Evolutionary conservation across 495 filamentous ascomycete genomes (phyloP).

Genomic region (Xylaria grammica): DNA sequence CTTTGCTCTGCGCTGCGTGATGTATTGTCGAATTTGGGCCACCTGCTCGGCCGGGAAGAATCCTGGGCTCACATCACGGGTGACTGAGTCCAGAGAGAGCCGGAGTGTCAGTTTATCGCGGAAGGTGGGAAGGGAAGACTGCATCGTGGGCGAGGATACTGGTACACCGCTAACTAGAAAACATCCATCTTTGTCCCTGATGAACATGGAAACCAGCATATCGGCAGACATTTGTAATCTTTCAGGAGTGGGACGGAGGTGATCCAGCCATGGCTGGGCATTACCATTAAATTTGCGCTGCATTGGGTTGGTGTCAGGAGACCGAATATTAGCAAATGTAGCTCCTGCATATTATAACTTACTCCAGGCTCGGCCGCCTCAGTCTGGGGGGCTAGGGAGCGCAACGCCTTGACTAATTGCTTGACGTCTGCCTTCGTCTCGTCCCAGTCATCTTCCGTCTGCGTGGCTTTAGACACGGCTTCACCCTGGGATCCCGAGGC

Average conservation of each 20-base stretch:
- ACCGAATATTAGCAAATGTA: too few species aligned
- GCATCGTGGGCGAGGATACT: neutral
- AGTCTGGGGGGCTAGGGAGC: neutral
- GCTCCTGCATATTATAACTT: neutral
- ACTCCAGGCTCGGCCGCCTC: neutral
- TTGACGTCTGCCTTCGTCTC: constrained; percentile 1
- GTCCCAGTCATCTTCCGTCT: constrained; percentile 7
- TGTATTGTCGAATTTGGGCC: neutral
- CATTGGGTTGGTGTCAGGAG: neutral
- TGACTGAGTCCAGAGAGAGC: too few species aligned
- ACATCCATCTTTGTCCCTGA: neutral
- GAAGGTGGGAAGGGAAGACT: neutral
- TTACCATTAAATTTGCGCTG: neutral
- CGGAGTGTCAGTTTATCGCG: neutral
- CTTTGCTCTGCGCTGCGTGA: neutral
- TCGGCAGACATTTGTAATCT: neutral
- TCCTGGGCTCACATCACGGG: neutral
- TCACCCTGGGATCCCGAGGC: neutral
- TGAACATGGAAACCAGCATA: neutral
- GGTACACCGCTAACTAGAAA: neutral
- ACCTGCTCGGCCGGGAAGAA: neutral
- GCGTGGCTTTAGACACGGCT: neutral
- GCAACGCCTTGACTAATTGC: neutral
- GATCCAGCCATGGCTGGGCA: neutral
- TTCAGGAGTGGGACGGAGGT: neutral